Conservation (phyloP, 164 flowering plant species). For the Saururus chinensis region DNA sequence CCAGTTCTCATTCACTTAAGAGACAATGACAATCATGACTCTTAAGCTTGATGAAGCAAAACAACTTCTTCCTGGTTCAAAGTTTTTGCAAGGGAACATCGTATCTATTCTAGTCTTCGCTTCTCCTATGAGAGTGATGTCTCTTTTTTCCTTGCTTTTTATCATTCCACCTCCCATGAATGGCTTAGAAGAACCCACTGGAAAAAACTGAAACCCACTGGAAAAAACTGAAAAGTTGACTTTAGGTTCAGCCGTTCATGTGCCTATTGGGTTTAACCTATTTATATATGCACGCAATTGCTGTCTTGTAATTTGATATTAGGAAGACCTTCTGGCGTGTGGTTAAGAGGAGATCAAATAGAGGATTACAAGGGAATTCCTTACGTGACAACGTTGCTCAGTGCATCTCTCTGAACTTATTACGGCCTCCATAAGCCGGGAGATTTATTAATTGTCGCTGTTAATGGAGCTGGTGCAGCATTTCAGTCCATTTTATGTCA, state of each 20-base stretch:
- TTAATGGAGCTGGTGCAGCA: conserved; percentile 54
- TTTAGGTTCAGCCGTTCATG: too few relatives aligned
- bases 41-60: too few relatives aligned
- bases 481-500: conserved; percentile 49
- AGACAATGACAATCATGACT: too few relatives aligned
- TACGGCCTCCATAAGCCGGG: conserved; percentile 77
- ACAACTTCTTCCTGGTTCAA: too few relatives aligned
- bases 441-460: conserved; percentile 46
- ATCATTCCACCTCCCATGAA: not conserved
- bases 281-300: too few relatives aligned
- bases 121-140: conserved; percentile 56
- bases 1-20: too few relatives aligned
- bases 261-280: too few relatives aligned
- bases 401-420: conserved; percentile 62
- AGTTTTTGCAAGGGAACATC: too few relatives aligned
- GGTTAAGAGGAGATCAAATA: conserved; percentile 63
- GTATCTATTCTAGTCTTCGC: conserved; percentile 54
- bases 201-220: too few relatives aligned
- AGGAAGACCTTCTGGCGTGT: conserved; percentile 47
- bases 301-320: not conserved
- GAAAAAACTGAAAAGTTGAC: too few relatives aligned
- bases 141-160: not conserved
- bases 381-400: conserved; percentile 48
- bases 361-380: conserved; percentile 56
- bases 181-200: too few relatives aligned